phyloP scores from a whole-genome alignment of 2,329 filamentous ascomycete genomes.

The Akanthomyces lecanii region DNA sequence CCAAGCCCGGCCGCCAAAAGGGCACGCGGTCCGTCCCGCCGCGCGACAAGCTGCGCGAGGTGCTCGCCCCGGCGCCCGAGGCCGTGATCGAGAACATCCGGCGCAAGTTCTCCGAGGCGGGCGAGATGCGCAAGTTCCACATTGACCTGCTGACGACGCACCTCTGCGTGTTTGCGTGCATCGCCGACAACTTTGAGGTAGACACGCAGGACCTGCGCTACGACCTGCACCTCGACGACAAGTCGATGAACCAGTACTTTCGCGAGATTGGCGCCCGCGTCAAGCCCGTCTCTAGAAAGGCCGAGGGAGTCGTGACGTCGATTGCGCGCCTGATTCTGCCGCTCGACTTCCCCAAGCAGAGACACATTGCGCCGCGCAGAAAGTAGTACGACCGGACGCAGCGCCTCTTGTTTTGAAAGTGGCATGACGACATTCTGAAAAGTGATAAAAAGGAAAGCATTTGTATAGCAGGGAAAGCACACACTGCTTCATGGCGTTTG shows the following conservation, averaged over 20 bases:
- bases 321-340: slow-evolving; percentile 73
- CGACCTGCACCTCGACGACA: slow-evolving; percentile 68
- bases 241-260: slow-evolving; percentile 68
- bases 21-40: slow-evolving; percentile 51
- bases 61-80: slow-evolving; percentile 55
- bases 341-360: slow-evolving; percentile 71
- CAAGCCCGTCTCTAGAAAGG: slow-evolving; percentile 56
- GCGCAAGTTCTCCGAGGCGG: slow-evolving; percentile 62
- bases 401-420: neutral
- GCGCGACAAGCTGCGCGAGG: slow-evolving; percentile 56
- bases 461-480: neutral
- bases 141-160: slow-evolving; percentile 69
- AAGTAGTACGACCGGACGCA: slow-evolving; percentile 8
- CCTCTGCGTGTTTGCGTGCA: slow-evolving; percentile 65
- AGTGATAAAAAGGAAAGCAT: neutral
- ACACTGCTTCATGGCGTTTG: slow-evolving; percentile 5
- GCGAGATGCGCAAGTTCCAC: slow-evolving; percentile 66
- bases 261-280: slow-evolving; percentile 70
- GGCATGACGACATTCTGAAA: neutral
- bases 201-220: slow-evolving; percentile 66
- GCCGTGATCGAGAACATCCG: slow-evolving; percentile 62
- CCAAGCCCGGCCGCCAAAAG: slow-evolving; percentile 43
- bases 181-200: slow-evolving; percentile 69
- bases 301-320: slow-evolving; percentile 50
- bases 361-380: slow-evolving; percentile 26